Percentiles rank a stretch among this genome's conserved stretches.
Conservation (phyloP, 2,329 filamentous ascomycete species). For the Penicillium sp. region DNA sequence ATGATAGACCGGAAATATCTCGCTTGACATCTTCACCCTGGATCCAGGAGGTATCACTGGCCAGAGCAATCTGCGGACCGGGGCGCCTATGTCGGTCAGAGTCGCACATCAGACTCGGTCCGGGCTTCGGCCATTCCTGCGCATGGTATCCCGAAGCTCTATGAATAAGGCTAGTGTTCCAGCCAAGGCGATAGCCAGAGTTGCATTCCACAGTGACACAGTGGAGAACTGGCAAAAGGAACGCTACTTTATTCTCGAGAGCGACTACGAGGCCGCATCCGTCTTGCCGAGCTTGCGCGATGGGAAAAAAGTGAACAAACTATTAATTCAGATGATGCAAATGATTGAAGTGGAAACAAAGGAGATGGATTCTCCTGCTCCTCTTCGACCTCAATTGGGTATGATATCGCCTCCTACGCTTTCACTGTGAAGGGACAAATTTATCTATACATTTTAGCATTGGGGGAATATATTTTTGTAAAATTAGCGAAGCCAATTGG, state of each 20-base stretch:
- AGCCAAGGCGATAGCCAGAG: conserved; percentile 34
- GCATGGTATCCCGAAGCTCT: conserved; percentile 35
- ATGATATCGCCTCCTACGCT: conserved; percentile 12
- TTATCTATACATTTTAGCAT: background rate
- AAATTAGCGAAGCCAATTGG: background rate
- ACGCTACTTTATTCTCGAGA: conserved; percentile 35
- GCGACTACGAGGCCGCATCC: conserved; percentile 37
- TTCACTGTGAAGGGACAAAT: background rate
- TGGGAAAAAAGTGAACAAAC: conserved; percentile 25
- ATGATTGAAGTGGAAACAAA: conserved; percentile 30
- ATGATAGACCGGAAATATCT: conserved; percentile 32
- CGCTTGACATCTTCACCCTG: conserved; percentile 37
- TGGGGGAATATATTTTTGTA: background rate
- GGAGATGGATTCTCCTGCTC: conserved; percentile 28
- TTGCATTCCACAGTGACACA: conserved; percentile 33
- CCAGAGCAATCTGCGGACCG: conserved; percentile 23
- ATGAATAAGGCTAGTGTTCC: conserved; percentile 37
- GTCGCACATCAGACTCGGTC: conserved; percentile 33
- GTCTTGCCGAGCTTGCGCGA: conserved; percentile 32
- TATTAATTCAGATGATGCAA: conserved; percentile 31
- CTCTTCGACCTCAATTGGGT: conserved; percentile 23
- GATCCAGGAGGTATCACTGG: conserved; percentile 34
- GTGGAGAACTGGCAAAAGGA: conserved; percentile 32
- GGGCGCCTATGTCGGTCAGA: conserved; percentile 29
- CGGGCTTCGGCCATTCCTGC: conserved; percentile 33